Evolutionary conservation across 169 alveolate genomes (phyloP).

Genomic region (Eimeria falciformis): DNA sequence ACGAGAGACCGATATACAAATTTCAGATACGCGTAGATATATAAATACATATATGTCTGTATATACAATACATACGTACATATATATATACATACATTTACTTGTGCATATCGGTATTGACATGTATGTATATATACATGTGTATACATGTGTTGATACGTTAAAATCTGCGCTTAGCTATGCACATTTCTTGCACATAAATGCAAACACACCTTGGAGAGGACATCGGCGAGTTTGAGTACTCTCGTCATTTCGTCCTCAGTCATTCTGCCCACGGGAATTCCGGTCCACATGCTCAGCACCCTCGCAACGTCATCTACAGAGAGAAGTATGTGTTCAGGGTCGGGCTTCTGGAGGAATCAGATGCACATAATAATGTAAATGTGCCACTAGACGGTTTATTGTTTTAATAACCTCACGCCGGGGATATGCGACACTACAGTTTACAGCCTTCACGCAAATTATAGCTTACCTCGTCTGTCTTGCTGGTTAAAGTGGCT

Average conservation of each 20-base stretch:
- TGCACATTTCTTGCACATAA: background rate
- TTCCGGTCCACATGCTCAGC: conserved; percentile 83
- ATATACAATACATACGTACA: background rate
- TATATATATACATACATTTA: background rate
- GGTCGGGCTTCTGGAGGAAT: background rate
- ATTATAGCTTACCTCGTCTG: background rate
- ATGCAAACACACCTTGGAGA: background rate
- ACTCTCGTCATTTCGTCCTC: conserved; percentile 86
- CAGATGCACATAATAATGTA: background rate
- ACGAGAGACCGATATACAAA: background rate
- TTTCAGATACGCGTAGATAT: background rate
- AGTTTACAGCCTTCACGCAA: background rate
- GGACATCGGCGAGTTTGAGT: conserved; percentile 44
- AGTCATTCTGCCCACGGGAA: conserved; percentile 84
- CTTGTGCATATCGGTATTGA: background rate
- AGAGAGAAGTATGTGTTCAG: background rate
- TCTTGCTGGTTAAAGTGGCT: background rate
- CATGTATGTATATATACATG: background rate
- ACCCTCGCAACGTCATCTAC: background rate
- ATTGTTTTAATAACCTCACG: background rate
- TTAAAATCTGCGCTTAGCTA: no score
- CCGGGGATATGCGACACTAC: background rate
- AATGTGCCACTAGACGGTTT: background rate
- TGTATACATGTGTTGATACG: background rate
- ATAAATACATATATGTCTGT: no score